phyloP scores from a whole-genome alignment of 2,329 filamentous ascomycete genomes.

The Xylaria digitata region DNA sequence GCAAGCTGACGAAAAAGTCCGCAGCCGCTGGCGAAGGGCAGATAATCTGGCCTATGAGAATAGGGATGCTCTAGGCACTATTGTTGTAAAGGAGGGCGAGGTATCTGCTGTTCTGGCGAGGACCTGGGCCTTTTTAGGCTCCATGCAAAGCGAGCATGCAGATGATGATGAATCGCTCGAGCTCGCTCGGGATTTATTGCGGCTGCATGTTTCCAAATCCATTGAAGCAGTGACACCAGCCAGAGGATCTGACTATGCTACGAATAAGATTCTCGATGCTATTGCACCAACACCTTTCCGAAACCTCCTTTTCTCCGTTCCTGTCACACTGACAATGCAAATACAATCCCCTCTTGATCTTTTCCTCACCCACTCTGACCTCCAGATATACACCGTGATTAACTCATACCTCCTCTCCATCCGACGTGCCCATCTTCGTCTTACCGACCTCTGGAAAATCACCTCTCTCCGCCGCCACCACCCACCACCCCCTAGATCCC shows the following conservation, averaged over 20 bases:
- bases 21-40: slow-evolving; percentile 75
- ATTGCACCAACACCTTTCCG: slow-evolving; percentile 72
- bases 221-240: slow-evolving; percentile 52
- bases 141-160: slow-evolving; percentile 74
- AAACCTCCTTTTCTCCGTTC: slow-evolving; percentile 83
- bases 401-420: slow-evolving; percentile 89
- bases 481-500: slow-evolving; percentile 75
- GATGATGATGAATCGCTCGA: slow-evolving; percentile 88
- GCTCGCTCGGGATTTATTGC: slow-evolving; percentile 80
- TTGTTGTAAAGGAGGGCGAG: slow-evolving; percentile 87
- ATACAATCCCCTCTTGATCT: slow-evolving; percentile 86
- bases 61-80: slow-evolving; percentile 67
- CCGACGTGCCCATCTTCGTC: slow-evolving; percentile 83
- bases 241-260: slow-evolving; percentile 50
- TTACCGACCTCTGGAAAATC: slow-evolving; percentile 89
- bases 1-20: slow-evolving; percentile 83
- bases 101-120: slow-evolving; percentile 79
- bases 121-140: slow-evolving; percentile 83
- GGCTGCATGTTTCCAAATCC: slow-evolving; percentile 70
- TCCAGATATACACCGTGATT: slow-evolving; percentile 84
- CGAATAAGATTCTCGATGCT: slow-evolving; percentile 46
- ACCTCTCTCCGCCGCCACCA: slow-evolving; percentile 81
- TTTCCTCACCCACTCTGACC: slow-evolving; percentile 80
- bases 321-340: slow-evolving; percentile 76
- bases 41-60: slow-evolving; percentile 69